Conservation (phyloP, 2,329 filamentous ascomycete species). For the Fusarium floridanum region DNA sequence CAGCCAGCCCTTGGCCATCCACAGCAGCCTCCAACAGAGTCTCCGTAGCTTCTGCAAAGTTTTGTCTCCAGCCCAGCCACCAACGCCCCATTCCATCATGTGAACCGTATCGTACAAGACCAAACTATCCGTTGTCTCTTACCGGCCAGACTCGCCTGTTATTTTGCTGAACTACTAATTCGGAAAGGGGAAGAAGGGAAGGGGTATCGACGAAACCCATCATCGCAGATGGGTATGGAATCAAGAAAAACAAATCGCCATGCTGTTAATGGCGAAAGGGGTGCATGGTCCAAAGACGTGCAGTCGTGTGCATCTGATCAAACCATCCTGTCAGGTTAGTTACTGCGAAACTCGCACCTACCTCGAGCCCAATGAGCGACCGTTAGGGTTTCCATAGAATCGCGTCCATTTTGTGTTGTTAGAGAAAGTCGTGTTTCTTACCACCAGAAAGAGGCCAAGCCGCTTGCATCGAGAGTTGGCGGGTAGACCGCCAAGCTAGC, state of each 20-base stretch:
- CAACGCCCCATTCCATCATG: slow-evolving; percentile 39
- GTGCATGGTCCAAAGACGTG: not conserved
- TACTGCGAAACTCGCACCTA: slow-evolving; percentile 30
- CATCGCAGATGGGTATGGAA: slow-evolving; percentile 24
- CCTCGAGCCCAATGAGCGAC: slow-evolving; percentile 9
- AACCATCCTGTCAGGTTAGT: slow-evolving; percentile 40
- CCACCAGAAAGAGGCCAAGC: slow-evolving; percentile 33
- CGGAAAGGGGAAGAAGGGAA: slow-evolving; percentile 21
- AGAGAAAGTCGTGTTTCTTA: slow-evolving; percentile 37
- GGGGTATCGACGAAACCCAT: slow-evolving; percentile 43
- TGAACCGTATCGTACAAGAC: slow-evolving; percentile 35
- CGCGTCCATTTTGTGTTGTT: slow-evolving; percentile 12
- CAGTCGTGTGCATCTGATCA: slow-evolving; percentile 14
- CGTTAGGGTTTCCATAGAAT: not conserved
- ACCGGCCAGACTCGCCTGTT: slow-evolving; percentile 24
- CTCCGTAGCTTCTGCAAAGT: slow-evolving; percentile 20
- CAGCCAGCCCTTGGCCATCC: slow-evolving; percentile 3
- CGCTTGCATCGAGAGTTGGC: slow-evolving; percentile 9
- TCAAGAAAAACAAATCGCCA: slow-evolving; percentile 24
- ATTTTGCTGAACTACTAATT: slow-evolving; percentile 26
- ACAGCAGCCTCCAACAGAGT: slow-evolving; percentile 6
- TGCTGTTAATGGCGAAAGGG: slow-evolving; percentile 7
- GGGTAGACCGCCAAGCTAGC: not conserved
- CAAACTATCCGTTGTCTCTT: slow-evolving; percentile 29
- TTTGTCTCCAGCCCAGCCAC: slow-evolving; percentile 17